Conservation (phyloP, 768 basidiomycete species). For the Austroboletus eburneus region DNA sequence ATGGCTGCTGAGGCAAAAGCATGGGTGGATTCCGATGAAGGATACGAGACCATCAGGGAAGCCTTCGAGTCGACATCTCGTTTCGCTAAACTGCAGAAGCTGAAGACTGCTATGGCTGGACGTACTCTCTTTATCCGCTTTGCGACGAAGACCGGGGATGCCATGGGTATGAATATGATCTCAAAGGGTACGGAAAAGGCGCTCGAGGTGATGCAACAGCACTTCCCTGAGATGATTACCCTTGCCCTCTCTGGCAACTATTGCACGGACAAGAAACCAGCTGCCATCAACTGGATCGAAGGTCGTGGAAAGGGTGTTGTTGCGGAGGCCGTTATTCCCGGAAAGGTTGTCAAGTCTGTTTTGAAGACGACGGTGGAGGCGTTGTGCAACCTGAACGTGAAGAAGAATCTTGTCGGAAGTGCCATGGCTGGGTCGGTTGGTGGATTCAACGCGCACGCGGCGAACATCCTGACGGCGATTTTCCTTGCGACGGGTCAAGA, state of each 20-base stretch:
- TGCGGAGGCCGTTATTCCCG: conserved; percentile 91
- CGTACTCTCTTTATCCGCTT: conserved; percentile 92
- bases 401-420: conserved; percentile 97
- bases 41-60: conserved; percentile 66
- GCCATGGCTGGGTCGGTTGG: conserved; percentile 99
- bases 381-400: conserved; percentile 85
- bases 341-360: conserved; percentile 81
- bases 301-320: conserved; percentile 98
- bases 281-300: conserved; percentile 99
- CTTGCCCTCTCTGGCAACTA: conserved; percentile 95
- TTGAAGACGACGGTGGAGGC: conserved; percentile 93
- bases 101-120: conserved; percentile 91
- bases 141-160: conserved; percentile 92
- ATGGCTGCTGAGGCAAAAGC: conserved; percentile 80
- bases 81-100: conserved; percentile 79
- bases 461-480: conserved; percentile 94
- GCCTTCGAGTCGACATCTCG: conserved; percentile 95
- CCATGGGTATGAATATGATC: conserved; percentile 99
- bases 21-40: conserved; percentile 84
- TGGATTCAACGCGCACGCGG: conserved; percentile 97
- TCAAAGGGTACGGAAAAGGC: conserved; percentile 97
- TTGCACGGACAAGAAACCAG: conserved; percentile 99
- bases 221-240: conserved; percentile 89
- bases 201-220: conserved; percentile 66
- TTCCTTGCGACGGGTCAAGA: conserved; percentile 98